Evolutionary conservation across 192 early-diverging fungal genomes (phyloP), one percentile per base, ranked within the genome.

Genomic region (Haplosporangium gracile): DNA sequence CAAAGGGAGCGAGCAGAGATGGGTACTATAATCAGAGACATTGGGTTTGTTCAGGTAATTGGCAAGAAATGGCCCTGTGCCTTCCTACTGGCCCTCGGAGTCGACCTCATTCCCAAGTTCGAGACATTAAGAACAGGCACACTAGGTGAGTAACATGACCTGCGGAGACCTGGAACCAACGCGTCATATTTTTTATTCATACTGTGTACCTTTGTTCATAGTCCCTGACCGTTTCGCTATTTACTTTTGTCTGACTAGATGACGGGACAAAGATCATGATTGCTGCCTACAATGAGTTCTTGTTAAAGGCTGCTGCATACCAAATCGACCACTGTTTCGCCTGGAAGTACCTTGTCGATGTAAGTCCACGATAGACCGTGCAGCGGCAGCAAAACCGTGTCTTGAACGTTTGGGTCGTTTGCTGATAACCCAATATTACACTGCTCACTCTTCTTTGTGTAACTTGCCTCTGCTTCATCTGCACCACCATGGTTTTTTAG

Each of bases 21-120:
- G 87, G 94, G 94, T 8, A 89, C 91, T 74, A 68, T 92, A n/a
- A 92, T 96, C 63, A 93, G 95, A 47, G 85, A 90, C 2, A 81
- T 93, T 36, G 92, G 91, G 0, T 69, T 70, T 69, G 87, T 94
- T 42, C 88, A 93, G 24, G 78, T 89, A 0, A 82, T 92, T 20
- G 92, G 92, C 5, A 70, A 76, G 32, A 89, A 90, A 36, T 96
- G 95, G 95, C 75, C 86, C 6, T 79, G 81, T 9, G 87, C 88
- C 5, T 78, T 93, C 15, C 55, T 93, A 11, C 82, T 95, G 70
- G 85, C 88, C 0, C 79, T 93, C 0, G 87, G 90, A 1, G 85
- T 90, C 15, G 90, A 92, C 3, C 75, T 94, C 20, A 71, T 83
- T 8, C 77, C 85, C 38, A 82, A 77, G 70, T 83, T 86, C 24